Base-by-base conservation (phyloP, 2,329 filamentous ascomycete species). In the Monosporascus sp. region DNA sequence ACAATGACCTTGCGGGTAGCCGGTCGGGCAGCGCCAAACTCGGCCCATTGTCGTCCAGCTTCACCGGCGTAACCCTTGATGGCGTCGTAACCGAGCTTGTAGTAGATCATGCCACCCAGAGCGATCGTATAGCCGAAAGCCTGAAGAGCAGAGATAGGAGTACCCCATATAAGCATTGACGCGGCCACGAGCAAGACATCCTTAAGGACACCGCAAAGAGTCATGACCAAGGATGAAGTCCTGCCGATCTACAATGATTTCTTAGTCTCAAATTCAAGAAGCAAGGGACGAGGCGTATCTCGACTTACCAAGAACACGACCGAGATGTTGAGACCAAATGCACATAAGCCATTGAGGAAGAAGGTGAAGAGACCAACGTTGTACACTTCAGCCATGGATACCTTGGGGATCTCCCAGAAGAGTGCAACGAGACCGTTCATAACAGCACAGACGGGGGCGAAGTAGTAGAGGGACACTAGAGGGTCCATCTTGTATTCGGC, bases 401-500 rank as follows among this genome's bases (percentile, higher is more conserved):
- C 79, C 60, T 75, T 78, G 61, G 88, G 88, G 3, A 91, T 70
- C 72, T 94, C 89, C 75, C 86, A 85, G 67, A 89, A 74, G 35
- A 93, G 74, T 52, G 88, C 87, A 48, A 91, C 82, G 14, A 83
- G 68, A 62, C 86, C 82, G 76, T 94, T 94, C 84, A 94, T 91
- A 68, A 82, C 74, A 48, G 89, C 89, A 72, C 89, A 94, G 53
- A 91, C 85, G 17, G 89, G 89, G 2, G 90, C 90, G 64, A 92
- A 94, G 79, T 94, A 94, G 81, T 94, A 94, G 14, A 94, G 82
- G 31, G 89, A 94, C 52, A 94, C 89, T 22, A 94, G 78, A 18
- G 89, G 89, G 70, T 94, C 89, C 90, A 94, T 94, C 82, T 93
- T 93, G 82, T 88, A 93, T 74, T 93, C 89, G 49, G 86, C 80